Conservation (phyloP, 2,329 filamentous ascomycete species). For the Diaporthe sp. region DNA sequence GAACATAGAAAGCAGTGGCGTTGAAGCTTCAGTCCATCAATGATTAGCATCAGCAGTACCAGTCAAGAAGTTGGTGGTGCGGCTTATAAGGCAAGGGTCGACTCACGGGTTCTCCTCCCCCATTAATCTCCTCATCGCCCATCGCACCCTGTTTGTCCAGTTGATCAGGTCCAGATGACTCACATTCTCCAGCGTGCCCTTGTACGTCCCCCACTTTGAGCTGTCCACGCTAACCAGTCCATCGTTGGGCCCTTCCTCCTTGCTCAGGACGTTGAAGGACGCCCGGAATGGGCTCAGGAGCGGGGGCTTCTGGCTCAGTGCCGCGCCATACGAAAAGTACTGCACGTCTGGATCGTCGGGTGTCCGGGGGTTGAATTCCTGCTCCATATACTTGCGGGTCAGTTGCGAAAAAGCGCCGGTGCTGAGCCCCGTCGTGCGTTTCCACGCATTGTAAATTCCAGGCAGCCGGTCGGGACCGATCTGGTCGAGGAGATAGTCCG, state of each 20-base stretch:
- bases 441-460: conserved; percentile 63
- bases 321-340: conserved; percentile 73
- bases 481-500: conserved; percentile 62
- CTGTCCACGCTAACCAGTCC: conserved; percentile 75
- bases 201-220: conserved; percentile 71
- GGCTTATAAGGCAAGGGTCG: not conserved
- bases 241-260: conserved; percentile 70
- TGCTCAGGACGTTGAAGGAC: conserved; percentile 61
- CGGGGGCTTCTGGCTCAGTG: conserved; percentile 59
- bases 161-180: conserved; percentile 75
- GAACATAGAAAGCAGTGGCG: conserved; percentile 74
- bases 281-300: conserved; percentile 72
- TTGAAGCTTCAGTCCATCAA: conserved; percentile 61
- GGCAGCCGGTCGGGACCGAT: conserved; percentile 60
- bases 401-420: conserved; percentile 71
- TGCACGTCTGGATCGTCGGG: conserved; percentile 62
- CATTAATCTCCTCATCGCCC: conserved; percentile 63
- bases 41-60: not conserved
- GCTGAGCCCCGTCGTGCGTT: conserved; percentile 62
- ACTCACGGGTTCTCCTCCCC: conserved; percentile 65
- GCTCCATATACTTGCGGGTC: conserved; percentile 66
- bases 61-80: not conserved
- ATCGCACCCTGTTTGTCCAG: conserved; percentile 71
- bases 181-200: conserved; percentile 70
- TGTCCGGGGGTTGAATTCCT: conserved; percentile 68